phyloP scores from a whole-genome alignment of 768 basidiomycete genomes.

The Amanita fuliginea region DNA sequence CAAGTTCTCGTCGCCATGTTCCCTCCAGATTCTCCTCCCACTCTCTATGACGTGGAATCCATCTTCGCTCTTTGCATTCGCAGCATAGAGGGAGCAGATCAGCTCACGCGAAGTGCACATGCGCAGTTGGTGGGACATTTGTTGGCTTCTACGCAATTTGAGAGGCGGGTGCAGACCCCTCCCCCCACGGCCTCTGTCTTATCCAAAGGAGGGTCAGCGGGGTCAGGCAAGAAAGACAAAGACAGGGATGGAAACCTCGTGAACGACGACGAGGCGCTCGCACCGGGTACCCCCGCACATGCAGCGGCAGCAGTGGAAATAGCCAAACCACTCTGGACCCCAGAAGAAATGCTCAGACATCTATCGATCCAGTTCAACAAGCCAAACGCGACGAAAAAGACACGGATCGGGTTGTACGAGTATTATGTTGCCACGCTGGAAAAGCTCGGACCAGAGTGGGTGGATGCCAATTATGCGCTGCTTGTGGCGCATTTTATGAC shows the following conservation, averaged over 20 bases:
- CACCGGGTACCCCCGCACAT: slow-evolving; percentile 23
- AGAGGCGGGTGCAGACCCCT: slow-evolving; percentile 33
- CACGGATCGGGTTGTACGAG: slow-evolving; percentile 80
- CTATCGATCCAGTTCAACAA: slow-evolving; percentile 80
- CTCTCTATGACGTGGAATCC: slow-evolving; percentile 57
- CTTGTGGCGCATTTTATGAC: slow-evolving; percentile 69
- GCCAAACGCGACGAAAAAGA: slow-evolving; percentile 50
- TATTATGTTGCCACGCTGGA: slow-evolving; percentile 74
- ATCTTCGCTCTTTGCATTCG: slow-evolving; percentile 59
- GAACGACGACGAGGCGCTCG: slow-evolving; percentile 27
- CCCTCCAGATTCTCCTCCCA: slow-evolving; percentile 10
- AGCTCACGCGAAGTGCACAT: slow-evolving; percentile 69
- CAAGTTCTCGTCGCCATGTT: slow-evolving; percentile 34
- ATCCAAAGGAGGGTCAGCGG: slow-evolving; percentile 32
- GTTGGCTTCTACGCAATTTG: slow-evolving; percentile 73
- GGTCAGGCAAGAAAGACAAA: slow-evolving; percentile 39
- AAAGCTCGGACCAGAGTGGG: slow-evolving; percentile 63
- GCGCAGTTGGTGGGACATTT: slow-evolving; percentile 76
- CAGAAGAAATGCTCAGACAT: slow-evolving; percentile 72
- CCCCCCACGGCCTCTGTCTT: slow-evolving; percentile 16
- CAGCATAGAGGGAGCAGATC: slow-evolving; percentile 74
- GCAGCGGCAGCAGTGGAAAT: slow-evolving; percentile 34
- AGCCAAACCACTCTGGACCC: slow-evolving; percentile 59
- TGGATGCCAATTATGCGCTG: slow-evolving; percentile 74
- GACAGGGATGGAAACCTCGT: slow-evolving; percentile 46